Conservation (phyloP, 495 filamentous ascomycete genomes). For the Xylaria venustula region DNA sequence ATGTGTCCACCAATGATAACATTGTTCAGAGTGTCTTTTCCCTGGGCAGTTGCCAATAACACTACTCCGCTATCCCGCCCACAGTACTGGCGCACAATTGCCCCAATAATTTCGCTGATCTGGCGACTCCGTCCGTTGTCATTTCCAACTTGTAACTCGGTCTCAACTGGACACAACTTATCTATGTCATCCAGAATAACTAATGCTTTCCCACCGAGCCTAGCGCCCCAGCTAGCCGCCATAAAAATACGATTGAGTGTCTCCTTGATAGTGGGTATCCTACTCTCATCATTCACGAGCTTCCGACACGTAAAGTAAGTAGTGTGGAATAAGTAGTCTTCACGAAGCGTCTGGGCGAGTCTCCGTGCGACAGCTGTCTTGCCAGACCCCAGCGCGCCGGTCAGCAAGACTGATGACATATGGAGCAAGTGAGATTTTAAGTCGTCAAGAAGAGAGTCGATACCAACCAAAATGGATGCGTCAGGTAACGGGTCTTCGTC, state of each 20-base stretch:
- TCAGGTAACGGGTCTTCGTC: slow-evolving; percentile 52
- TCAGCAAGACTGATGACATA: slow-evolving; percentile 83
- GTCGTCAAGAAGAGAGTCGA: slow-evolving; percentile 72
- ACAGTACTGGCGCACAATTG: slow-evolving; percentile 80
- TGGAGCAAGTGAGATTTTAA: slow-evolving; percentile 71
- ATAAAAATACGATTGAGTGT: slow-evolving; percentile 79
- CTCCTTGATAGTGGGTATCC: slow-evolving; percentile 87
- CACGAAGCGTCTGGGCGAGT: slow-evolving; percentile 64
- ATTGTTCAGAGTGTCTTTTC: slow-evolving; percentile 83
- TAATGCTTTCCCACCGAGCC: slow-evolving; percentile 75
- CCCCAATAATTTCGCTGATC: slow-evolving; percentile 84
- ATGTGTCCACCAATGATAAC: slow-evolving; percentile 77
- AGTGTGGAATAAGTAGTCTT: slow-evolving; percentile 67
- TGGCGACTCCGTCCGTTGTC: slow-evolving; percentile 91
- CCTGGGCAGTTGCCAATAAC: slow-evolving; percentile 85
- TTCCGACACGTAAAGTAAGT: slow-evolving; percentile 81
- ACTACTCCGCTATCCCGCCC: slow-evolving; percentile 70
- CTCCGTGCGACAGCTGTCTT: slow-evolving; percentile 70
- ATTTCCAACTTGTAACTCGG: slow-evolving; percentile 84
- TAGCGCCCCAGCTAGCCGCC: slow-evolving; percentile 82
- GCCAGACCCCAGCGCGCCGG: slow-evolving; percentile 83
- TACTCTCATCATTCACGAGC: slow-evolving; percentile 82
- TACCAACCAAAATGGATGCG: slow-evolving; percentile 72
- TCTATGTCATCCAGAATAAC: slow-evolving; percentile 93
- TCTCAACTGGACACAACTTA: slow-evolving; percentile 85